Evolutionary conservation across 2,329 filamentous ascomycete genomes (phyloP).

Genomic region (Teratosphaeria gauchensis): DNA sequence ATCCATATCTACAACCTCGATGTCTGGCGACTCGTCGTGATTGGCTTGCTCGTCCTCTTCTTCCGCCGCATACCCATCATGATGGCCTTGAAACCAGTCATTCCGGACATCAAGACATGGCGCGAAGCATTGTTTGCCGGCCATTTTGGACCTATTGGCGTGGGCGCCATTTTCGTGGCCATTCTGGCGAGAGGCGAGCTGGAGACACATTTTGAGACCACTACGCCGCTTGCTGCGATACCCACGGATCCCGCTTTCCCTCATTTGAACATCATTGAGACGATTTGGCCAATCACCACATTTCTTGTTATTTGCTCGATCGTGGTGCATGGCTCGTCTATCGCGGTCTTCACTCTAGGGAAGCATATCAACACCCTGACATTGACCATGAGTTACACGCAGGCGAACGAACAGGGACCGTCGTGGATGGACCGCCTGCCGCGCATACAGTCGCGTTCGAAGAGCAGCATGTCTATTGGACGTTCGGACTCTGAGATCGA

Average conservation of each 20-base stretch:
- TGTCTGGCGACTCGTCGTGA: conserved; percentile 86
- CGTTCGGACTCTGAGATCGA: conserved; percentile 58
- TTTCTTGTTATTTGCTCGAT: conserved; percentile 94
- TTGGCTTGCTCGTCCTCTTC: conserved; percentile 86
- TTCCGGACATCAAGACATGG: conserved; percentile 97
- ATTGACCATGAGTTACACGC: conserved; percentile 92
- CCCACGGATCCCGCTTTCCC: conserved; percentile 47
- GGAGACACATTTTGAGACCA: conserved; percentile 52
- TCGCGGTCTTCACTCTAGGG: conserved; percentile 93
- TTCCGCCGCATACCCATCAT: conserved; percentile 96
- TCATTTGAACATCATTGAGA: conserved; percentile 61
- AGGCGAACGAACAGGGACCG: conserved; percentile 76
- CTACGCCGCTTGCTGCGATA: conserved; percentile 60
- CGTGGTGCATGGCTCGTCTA: conserved; percentile 91
- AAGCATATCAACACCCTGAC: conserved; percentile 97
- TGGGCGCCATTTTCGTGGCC: conserved; percentile 90
- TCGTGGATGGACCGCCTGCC: conserved; percentile 94
- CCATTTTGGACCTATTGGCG: conserved; percentile 94
- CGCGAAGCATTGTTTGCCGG: conserved; percentile 92
- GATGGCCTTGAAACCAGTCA: conserved; percentile 80
- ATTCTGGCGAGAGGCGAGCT: conserved; percentile 90
- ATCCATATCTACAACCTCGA: conserved; percentile 58
- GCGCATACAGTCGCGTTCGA: conserved; percentile 70
- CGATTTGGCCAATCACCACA: conserved; percentile 92
- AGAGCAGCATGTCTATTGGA: conserved; percentile 61